These are phyloP conservation scores for Annulohypoxylon maeteangense DNA, from an alignment of 495 filamentous ascomycete genomes.

Conservation along the genomic window DNA sequence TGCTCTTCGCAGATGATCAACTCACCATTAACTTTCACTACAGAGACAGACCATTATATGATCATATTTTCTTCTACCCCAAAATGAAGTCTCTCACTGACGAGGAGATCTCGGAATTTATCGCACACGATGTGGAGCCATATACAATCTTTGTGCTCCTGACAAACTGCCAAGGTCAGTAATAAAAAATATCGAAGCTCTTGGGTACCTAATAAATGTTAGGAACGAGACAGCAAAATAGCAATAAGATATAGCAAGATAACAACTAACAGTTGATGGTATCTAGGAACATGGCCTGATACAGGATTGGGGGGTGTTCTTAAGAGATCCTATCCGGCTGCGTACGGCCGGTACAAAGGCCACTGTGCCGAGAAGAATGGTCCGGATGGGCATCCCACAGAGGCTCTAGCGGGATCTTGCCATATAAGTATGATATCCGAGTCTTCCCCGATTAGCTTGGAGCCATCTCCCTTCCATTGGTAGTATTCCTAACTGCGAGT, in stretches of 20 bases:
- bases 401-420: not conserved
- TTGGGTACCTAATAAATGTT: not conserved
- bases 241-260: not conserved
- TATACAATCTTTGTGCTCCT: not conserved
- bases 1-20: no score
- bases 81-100: not conserved
- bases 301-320: not conserved
- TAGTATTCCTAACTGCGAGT: not conserved
- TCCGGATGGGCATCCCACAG: not conserved
- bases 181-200: not conserved
- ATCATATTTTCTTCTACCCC: not conserved
- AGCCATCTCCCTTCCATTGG: not conserved
- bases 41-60: not conserved
- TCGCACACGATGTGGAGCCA: not conserved
- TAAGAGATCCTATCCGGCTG: not conserved
- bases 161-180: constrained; percentile 12
- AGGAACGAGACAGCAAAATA: not conserved
- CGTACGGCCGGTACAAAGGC: not conserved
- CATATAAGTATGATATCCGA: not conserved
- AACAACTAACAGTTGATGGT: not conserved
- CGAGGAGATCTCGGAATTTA: not conserved
- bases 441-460: not conserved
- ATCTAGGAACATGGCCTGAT: constrained; percentile 1
- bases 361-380: not conserved
- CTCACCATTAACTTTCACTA: no score